Evolutionary conservation across 1,139 yeast genomes (phyloP).

Genomic region (Chernovozyma sophiae-reginae): DNA sequence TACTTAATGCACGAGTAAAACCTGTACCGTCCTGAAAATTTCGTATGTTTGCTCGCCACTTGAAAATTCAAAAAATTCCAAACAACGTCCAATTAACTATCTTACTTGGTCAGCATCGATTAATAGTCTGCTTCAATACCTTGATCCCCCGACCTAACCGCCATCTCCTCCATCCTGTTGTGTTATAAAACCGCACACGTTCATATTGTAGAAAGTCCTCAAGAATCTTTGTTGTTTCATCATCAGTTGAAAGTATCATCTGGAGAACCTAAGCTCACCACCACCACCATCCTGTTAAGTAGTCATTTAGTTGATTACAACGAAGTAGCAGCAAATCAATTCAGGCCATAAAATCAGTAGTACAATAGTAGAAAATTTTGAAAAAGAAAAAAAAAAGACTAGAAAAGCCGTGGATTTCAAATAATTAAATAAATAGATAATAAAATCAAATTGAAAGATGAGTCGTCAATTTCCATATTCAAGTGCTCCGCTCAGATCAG

Average conservation of each 20-base stretch:
- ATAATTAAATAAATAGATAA: background rate
- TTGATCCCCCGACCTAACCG: slow-evolving; percentile 5
- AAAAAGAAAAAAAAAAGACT: slow-evolving; percentile 9
- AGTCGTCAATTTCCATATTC: slow-evolving; percentile 81
- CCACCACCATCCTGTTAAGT: slow-evolving; percentile 12
- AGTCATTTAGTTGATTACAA: slow-evolving; percentile 26
- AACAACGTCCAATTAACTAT: background rate
- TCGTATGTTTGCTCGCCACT: slow-evolving; percentile 1
- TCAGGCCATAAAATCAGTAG: background rate
- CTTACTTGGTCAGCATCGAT: slow-evolving; percentile 7
- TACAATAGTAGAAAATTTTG: slow-evolving; percentile 1
- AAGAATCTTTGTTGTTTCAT: background rate
- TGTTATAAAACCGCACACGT: slow-evolving; percentile 5
- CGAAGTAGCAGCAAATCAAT: slow-evolving; percentile 5
- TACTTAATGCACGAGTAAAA: no score
- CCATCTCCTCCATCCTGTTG: slow-evolving; percentile 8
- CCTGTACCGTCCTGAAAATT: background rate
- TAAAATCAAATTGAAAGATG: slow-evolving; percentile 28
- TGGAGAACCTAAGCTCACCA: background rate
- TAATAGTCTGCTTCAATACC: slow-evolving; percentile 2
- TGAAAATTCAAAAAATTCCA: background rate
- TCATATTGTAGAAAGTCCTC: background rate
- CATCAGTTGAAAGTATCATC: background rate
- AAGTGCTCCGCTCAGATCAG: slow-evolving; percentile 94
- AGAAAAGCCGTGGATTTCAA: background rate